A percentile compares a stretch with the other conserved stretches of the same genome.
Evolutionary conservation across 2,329 filamentous ascomycete genomes (phyloP).

Genomic region (Paracorniculantispora psalliotae): DNA sequence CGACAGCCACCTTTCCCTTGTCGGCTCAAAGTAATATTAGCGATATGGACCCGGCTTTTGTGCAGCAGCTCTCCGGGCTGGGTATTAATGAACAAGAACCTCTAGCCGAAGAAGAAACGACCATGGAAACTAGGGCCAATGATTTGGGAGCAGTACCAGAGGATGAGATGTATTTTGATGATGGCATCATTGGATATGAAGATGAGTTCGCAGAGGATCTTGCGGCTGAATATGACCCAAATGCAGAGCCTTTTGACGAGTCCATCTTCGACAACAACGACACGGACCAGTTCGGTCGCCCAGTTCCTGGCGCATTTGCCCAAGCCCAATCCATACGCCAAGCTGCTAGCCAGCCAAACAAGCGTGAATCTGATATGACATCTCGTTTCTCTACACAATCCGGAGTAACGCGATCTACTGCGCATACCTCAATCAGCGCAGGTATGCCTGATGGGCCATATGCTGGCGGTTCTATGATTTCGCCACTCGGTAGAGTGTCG

Average conservation of each 20-base stretch:
- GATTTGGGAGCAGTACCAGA: not conserved
- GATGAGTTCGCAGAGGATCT: constrained; percentile 43
- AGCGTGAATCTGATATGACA: constrained; percentile 43
- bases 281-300: constrained; percentile 57
- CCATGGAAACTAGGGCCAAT: not conserved
- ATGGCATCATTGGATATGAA: constrained; percentile 50
- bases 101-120: not conserved
- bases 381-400: constrained; percentile 42
- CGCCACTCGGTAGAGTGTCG: constrained; percentile 1
- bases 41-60: not conserved
- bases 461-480: constrained; percentile 9
- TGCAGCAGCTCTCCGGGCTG: constrained; percentile 4
- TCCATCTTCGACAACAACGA: constrained; percentile 67
- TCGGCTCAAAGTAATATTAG: constrained; percentile 3
- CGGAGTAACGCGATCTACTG: constrained; percentile 43
- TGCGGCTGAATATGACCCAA: constrained; percentile 36
- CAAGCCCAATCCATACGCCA: constrained; percentile 44
- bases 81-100: not conserved
- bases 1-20: constrained; percentile 14
- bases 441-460: constrained; percentile 18
- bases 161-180: constrained; percentile 68
- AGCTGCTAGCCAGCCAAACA: constrained; percentile 28
- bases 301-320: constrained; percentile 54
- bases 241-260: constrained; percentile 61
- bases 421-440: constrained; percentile 46